Evolutionary conservation across 2,329 filamentous ascomycete species (phyloP).

Genomic region (Pseudogymnoascus sp.): DNA sequence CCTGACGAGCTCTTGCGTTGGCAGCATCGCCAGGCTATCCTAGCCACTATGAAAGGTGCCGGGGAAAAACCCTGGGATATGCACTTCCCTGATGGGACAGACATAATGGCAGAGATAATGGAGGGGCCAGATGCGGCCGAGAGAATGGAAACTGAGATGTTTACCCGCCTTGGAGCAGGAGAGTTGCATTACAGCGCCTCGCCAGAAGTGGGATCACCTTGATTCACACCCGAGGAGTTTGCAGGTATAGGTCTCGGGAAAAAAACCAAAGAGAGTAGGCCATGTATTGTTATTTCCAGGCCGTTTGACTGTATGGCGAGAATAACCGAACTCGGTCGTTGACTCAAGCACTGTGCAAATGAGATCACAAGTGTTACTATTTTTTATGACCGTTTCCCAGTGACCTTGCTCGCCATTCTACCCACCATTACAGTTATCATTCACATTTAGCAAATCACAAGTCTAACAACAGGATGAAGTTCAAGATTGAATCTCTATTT

Average conservation of each 20-base stretch:
- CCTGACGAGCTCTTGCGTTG: slow-evolving; percentile 5
- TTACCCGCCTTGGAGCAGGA: neutral
- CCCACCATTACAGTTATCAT: neutral
- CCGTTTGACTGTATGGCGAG: neutral
- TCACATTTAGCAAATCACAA: neutral
- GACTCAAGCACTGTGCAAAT: neutral
- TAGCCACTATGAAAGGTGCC: slow-evolving; percentile 3
- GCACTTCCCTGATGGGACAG: neutral
- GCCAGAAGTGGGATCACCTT: neutral
- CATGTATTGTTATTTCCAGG: too few species aligned
- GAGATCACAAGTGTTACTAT: too few species aligned
- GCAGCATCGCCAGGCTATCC: slow-evolving; percentile 4
- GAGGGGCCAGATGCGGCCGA: neutral
- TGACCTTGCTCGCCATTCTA: too few species aligned
- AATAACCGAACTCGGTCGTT: neutral
- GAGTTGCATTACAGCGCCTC: neutral
- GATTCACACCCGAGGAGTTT: neutral
- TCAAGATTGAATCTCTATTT: neutral
- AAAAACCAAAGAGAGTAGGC: too few species aligned
- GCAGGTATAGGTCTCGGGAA: neutral
- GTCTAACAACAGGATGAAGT: neutral
- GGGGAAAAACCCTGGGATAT: neutral
- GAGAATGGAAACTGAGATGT: neutral
- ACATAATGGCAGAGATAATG: neutral
- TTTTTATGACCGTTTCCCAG: too few species aligned